Percentiles rank a stretch among this genome's conserved stretches.
Evolutionary conservation across 1,139 yeast genomes (phyloP).

Genomic region (Yamadazyma diospyri): DNA sequence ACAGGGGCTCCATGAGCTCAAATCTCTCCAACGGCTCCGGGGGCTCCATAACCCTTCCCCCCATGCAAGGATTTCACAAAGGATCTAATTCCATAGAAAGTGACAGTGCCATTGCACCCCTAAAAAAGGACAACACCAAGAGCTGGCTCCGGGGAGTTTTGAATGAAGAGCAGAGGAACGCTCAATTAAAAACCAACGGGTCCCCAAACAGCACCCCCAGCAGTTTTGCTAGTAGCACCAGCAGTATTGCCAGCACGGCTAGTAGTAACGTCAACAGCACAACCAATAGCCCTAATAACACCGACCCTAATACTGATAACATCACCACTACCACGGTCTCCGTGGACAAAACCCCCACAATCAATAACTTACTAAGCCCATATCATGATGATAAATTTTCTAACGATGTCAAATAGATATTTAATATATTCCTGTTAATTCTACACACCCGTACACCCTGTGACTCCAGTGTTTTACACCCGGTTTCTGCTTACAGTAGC

Average conservation of each 20-base stretch:
- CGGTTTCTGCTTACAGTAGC: not conserved
- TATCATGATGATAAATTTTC: conserved; percentile 21
- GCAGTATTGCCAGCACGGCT: not conserved
- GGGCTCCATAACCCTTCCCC: conserved; percentile 9
- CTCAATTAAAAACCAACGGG: conserved; percentile 12
- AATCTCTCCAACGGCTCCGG: conserved; percentile 1
- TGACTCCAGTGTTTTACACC: not conserved
- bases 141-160: conserved; percentile 17
- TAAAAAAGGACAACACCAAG: conserved; percentile 11
- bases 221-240: not conserved
- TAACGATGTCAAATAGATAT: conserved; percentile 8
- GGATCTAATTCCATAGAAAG: conserved; percentile 12
- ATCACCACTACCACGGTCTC: conserved; percentile 2
- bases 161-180: conserved; percentile 13
- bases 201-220: not conserved
- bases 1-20: conserved; percentile 2
- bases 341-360: conserved; percentile 32
- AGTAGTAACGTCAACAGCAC: not conserved
- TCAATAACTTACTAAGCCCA: conserved; percentile 32
- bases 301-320: not conserved
- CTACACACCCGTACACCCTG: no score
- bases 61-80: conserved; percentile 9
- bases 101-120: conserved; percentile 5
- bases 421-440: not conserved
- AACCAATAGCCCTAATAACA: not conserved